Conservation (phyloP, 495 filamentous ascomycete species). For the Penicillium maclennaniae region DNA sequence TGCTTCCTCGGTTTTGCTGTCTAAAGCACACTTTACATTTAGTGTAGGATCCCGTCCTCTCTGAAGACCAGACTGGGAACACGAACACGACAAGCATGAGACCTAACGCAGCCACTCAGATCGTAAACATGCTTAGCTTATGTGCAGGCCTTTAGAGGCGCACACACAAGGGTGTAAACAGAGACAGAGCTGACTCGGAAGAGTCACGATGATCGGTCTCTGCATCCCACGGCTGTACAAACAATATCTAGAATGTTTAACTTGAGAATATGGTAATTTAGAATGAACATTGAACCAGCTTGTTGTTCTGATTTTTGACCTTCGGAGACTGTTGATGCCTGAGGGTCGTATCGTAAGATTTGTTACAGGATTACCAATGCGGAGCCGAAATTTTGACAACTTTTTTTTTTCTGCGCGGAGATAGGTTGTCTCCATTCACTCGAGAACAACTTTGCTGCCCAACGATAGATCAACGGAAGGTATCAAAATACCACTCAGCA, state of each 20-base stretch:
- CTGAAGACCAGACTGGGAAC: neutral
- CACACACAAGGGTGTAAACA: no score
- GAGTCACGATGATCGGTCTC: no score
- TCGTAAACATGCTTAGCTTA: no score
- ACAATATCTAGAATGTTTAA: no score
- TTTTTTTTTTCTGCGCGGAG: slow-evolving; percentile 16
- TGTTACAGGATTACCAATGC: slow-evolving; percentile 5
- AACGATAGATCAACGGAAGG: neutral
- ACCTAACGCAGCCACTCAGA: neutral
- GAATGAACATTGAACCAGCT: neutral
- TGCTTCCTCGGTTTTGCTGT: neutral
- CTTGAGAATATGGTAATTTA: no score
- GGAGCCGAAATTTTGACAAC: slow-evolving; percentile 13
- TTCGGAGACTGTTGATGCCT: neutral
- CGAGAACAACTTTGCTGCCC: neutral
- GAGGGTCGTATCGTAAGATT: neutral
- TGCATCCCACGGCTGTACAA: no score
- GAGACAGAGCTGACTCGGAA: no score
- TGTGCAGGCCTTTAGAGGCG: no score
- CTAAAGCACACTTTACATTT: neutral
- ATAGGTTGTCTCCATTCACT: neutral
- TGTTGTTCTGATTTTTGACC: neutral
- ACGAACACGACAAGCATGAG: no score
- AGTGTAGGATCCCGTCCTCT: neutral
- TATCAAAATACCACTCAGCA: neutral